phyloP scores from a whole-genome alignment of 139 green algal species.

The Chlorella sorokiniana region DNA sequence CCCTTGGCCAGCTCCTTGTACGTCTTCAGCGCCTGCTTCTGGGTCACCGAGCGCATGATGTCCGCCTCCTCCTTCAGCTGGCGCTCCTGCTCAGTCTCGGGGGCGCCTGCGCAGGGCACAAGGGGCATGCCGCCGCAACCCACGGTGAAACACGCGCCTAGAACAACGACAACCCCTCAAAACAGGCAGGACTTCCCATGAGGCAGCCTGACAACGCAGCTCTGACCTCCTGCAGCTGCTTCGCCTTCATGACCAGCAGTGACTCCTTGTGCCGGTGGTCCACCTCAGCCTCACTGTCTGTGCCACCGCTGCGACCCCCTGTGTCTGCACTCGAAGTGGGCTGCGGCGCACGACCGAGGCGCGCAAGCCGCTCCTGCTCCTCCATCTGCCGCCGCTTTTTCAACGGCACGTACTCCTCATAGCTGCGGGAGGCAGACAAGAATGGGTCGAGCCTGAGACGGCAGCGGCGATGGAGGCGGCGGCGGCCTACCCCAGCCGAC shows the following conservation, averaged over 20 bases:
- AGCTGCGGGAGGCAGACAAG: conserved; percentile 24
- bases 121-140: no score
- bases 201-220: no score
- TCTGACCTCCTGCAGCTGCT: conserved; percentile 54
- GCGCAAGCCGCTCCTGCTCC: conserved; percentile 55
- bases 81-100: conserved; percentile 74
- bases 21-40: conserved; percentile 89
- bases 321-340: conserved; percentile 12
- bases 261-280: conserved; percentile 63
- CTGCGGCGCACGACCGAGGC: conserved; percentile 42
- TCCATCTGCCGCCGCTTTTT: conserved; percentile 81
- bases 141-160: no score
- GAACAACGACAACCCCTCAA: no score
- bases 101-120: no score
- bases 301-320: conserved; percentile 17
- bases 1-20: conserved; percentile 92
- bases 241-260: conserved; percentile 68
- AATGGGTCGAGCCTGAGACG: conserved; percentile 61
- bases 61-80: conserved; percentile 83
- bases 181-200: no score
- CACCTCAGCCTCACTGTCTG: conserved; percentile 19
- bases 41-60: conserved; percentile 87
- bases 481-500: background rate
- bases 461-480: background rate
- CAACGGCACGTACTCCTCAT: conserved; percentile 89